Evolutionary conservation across 176 grass and related monocot species (phyloP).

Genomic region (Zoysia pacifica): DNA sequence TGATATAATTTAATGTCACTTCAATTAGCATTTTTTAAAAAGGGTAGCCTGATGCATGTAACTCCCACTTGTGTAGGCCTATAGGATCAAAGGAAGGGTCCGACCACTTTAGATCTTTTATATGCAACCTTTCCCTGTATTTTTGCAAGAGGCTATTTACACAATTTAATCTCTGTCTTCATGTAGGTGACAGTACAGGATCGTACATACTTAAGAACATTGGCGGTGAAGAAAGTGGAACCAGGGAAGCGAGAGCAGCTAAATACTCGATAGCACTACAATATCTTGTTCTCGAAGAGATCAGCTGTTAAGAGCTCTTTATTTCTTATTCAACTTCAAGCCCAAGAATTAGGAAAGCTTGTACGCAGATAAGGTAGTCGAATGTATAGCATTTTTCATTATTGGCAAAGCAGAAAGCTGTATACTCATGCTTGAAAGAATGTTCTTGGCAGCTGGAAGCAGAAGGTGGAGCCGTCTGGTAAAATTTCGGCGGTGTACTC

Average conservation of each 20-base stretch:
- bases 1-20: conserved; percentile 2
- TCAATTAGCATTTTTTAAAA: conserved; percentile 16
- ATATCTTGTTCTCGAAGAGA: conserved; percentile 68
- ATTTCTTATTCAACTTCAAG: neutral
- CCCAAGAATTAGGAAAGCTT: neutral
- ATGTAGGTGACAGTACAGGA: conserved; percentile 53
- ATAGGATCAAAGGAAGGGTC: too few relatives aligned
- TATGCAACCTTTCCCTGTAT: too few relatives aligned
- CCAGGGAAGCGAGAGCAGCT: conserved; percentile 53
- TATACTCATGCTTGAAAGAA: neutral
- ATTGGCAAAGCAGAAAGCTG: neutral
- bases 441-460: neutral
- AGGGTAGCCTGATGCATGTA: too few relatives aligned
- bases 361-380: too few relatives aligned
- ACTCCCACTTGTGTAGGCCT: too few relatives aligned
- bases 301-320: conserved; percentile 34
- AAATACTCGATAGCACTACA: conserved; percentile 87
- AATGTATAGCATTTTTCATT: too few relatives aligned
- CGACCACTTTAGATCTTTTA: too few relatives aligned
- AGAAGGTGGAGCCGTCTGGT: neutral
- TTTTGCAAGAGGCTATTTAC: neutral
- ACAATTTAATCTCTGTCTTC: conserved; percentile 17
- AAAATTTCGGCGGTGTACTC: neutral
- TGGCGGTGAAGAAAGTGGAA: conserved; percentile 35
- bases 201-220: conserved; percentile 60